phyloP scores from a whole-genome alignment of 1,139 yeast genomes.

The Sugiyamaella grinbergsii region DNA sequence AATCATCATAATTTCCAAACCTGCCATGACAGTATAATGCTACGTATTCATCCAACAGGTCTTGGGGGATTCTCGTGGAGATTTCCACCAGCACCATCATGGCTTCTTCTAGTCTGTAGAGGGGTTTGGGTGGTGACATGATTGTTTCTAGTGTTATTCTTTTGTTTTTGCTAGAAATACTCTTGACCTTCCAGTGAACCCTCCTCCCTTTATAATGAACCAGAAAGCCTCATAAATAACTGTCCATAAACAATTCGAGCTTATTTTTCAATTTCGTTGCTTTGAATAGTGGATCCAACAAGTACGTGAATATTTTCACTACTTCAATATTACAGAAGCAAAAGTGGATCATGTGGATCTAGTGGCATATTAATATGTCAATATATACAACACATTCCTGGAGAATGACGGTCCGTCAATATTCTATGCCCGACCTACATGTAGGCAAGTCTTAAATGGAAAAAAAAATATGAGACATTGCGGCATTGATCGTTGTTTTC shows the following conservation, averaged over 20 bases:
- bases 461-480: not conserved
- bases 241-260: not conserved
- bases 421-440: too few relatives aligned
- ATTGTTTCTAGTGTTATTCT: too few relatives aligned
- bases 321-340: too few relatives aligned
- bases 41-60: constrained; percentile 23
- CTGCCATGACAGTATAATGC: constrained; percentile 29
- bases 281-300: not conserved
- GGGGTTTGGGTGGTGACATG: constrained; percentile 10
- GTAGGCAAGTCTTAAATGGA: too few relatives aligned
- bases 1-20: constrained; percentile 28
- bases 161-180: too few relatives aligned
- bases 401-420: too few relatives aligned
- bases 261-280: not conserved
- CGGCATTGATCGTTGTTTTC: not conserved
- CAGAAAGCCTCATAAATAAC: not conserved
- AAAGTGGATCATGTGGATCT: too few relatives aligned
- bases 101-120: constrained; percentile 25
- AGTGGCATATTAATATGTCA: not conserved
- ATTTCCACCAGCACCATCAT: constrained; percentile 26
- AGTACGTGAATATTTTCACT: too few relatives aligned
- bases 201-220: not conserved
- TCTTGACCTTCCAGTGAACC: not conserved
- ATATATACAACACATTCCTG: not conserved
- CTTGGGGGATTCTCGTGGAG: constrained; percentile 20